Base-by-base conservation (phyloP, 2,329 filamentous ascomycete genomes). In the Trichoderma gracile region DNA sequence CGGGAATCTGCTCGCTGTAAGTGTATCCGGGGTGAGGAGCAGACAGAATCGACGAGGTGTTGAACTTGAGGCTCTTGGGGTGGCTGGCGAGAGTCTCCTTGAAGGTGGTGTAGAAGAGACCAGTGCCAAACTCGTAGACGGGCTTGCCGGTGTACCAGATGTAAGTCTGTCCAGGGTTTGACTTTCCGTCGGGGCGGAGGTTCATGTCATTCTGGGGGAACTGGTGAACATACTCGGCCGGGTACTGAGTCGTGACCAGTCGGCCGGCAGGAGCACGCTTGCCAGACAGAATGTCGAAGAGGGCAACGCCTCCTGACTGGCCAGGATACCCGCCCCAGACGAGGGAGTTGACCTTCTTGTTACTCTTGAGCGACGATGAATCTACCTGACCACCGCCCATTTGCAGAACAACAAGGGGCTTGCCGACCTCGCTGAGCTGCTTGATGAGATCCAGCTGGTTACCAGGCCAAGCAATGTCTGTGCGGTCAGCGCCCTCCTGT, bases 281-380 rank as follows among this genome's bases (percentile, higher is more conserved):
- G 2, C 85, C 85, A 10, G 77, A 80, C 40, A 87, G 67, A 59
- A 86, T 76, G 64, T 85, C 78, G 58, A 85, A 73, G 19, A 86
- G 71, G 0, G 84, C 85, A 7, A 74, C 72, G 3, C 85, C 85
- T 14, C 85, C 85, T 38, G 81, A 80, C 73, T 87, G 84, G 3
- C 85, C 84, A 0, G 85, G 84, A 63, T 85, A 87, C 0, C 84
- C 84, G 0, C 76, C 82, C 84, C 84, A 87, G 0, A 87, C 68
- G 1, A 87, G 69, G 0, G 82, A 78, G 38, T 76, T 78, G 63
- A 87, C 78, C 65, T 81, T 60, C 27, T 38, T 81, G 3, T 74
- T 67, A 56, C 82, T 80, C 6, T 73, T 73, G 6, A 81, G 72
- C 3, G 86, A 71, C 4, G 82, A 78, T 0, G 80, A 79, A 69